Conservation (phyloP, 805 yeast species). For the Hanseniaspora thailandica region DNA sequence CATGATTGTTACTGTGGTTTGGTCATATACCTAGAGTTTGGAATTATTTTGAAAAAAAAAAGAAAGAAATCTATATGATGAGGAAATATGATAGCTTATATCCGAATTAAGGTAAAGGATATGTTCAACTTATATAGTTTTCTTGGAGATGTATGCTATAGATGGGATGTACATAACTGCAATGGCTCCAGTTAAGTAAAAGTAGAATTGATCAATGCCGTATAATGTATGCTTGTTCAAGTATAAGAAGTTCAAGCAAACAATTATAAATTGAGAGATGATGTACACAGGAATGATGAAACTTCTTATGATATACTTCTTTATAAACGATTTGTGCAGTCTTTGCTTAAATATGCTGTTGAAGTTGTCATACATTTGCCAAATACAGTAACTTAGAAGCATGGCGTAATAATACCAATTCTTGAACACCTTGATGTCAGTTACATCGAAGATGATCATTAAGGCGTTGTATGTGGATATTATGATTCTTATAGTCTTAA, state of each 20-base stretch:
- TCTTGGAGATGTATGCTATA: neutral
- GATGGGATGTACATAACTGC: neutral
- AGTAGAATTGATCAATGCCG: neutral
- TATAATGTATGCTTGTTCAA: neutral
- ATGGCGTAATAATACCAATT: constrained; percentile 13
- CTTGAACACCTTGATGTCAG: neutral
- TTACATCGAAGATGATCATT: neutral
- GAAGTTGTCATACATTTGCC: constrained; percentile 14
- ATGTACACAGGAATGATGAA: neutral
- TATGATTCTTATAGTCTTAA: neutral
- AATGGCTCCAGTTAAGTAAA: neutral
- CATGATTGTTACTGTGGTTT: neutral
- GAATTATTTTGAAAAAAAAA: too few relatives aligned
- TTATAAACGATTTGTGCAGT: neutral
- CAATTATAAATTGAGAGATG: neutral
- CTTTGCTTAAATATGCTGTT: constrained; percentile 4
- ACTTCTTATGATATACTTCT: neutral
- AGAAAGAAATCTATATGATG: neutral
- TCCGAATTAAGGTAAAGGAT: too few relatives aligned
- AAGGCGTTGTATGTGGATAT: neutral
- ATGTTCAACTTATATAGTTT: neutral
- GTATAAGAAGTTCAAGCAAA: neutral
- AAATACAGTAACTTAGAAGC: neutral
- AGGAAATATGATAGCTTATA: neutral
- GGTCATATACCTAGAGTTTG: neutral